Evolutionary conservation across 208 protist genomes (phyloP).

Genomic region (Trypanosoma cruzi): DNA sequence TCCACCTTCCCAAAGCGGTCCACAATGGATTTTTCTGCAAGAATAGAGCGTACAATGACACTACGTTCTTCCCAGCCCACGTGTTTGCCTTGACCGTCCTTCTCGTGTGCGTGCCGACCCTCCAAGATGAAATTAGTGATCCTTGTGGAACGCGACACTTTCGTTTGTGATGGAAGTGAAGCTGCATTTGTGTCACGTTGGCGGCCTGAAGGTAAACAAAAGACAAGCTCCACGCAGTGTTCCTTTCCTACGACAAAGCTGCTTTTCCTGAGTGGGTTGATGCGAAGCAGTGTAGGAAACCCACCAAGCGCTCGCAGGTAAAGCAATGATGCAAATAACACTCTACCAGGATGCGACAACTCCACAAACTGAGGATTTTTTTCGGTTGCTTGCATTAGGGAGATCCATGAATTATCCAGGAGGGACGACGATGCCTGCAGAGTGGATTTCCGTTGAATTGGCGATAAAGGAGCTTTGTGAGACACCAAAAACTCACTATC

Average conservation of each 20-base stretch:
- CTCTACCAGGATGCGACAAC: constrained; percentile 66
- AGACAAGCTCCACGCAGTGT: constrained; percentile 85
- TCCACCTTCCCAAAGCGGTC: constrained; percentile 70
- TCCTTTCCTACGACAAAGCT: constrained; percentile 75
- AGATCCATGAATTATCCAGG: not conserved
- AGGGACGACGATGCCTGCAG: not conserved
- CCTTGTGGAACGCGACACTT: not conserved
- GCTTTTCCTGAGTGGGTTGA: constrained; percentile 56
- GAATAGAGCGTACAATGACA: constrained; percentile 71
- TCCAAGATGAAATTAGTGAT: not conserved
- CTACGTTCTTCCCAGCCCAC: constrained; percentile 18
- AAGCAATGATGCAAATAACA: constrained; percentile 68
- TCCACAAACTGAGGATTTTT: constrained; percentile 22
- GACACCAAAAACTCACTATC: constrained; percentile 12
- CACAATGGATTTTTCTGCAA: constrained; percentile 75
- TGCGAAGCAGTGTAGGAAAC: constrained; percentile 75
- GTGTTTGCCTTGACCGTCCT: constrained; percentile 13
- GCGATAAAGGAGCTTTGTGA: not conserved
- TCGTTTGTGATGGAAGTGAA: not conserved
- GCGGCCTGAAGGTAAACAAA: constrained; percentile 36
- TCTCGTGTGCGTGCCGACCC: not conserved
- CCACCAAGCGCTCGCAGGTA: constrained; percentile 83
- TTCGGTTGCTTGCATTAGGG: not conserved
- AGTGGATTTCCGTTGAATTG: not conserved
- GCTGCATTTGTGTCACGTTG: not conserved